Evolutionary conservation across 2,329 filamentous ascomycete genomes (phyloP).

Genomic region (Leptographium galeiforme): DNA sequence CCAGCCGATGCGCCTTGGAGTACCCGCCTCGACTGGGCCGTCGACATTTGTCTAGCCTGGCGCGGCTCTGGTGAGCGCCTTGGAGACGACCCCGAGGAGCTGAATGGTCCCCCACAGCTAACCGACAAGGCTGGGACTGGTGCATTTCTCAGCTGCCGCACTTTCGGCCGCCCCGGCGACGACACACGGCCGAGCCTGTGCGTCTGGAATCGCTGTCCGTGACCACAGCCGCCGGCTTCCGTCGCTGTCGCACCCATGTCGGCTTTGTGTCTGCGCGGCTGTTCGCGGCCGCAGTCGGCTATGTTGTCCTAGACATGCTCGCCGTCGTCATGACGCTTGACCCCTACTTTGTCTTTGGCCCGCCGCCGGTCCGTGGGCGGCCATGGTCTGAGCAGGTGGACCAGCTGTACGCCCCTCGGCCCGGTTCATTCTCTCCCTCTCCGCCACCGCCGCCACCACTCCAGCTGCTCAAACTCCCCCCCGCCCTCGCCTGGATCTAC

Average conservation of each 20-base stretch:
- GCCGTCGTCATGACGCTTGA: slow-evolving; percentile 61
- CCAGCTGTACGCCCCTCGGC: slow-evolving; percentile 14
- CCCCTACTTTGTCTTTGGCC: slow-evolving; percentile 56
- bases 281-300: slow-evolving; percentile 37
- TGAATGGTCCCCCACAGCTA: neutral
- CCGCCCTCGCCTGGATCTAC: slow-evolving; percentile 18
- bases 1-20: slow-evolving; percentile 34
- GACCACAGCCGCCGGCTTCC: slow-evolving; percentile 31
- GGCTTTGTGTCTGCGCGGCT: slow-evolving; percentile 33
- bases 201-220: slow-evolving; percentile 28
- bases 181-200: slow-evolving; percentile 22
- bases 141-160: slow-evolving; percentile 34
- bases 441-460: slow-evolving; percentile 21
- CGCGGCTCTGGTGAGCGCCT: slow-evolving; percentile 34
- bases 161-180: slow-evolving; percentile 27
- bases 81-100: too few relatives aligned
- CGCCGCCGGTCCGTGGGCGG: slow-evolving; percentile 14
- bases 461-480: slow-evolving; percentile 23
- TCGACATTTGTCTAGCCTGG: slow-evolving; percentile 41
- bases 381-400: slow-evolving; percentile 14
- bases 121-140: slow-evolving; percentile 40
- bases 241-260: slow-evolving; percentile 25
- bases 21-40: slow-evolving; percentile 39
- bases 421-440: slow-evolving; percentile 7
- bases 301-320: slow-evolving; percentile 55